phyloP scores from a whole-genome alignment of 768 basidiomycete species.

The Leucogyrophana mollusca region DNA sequence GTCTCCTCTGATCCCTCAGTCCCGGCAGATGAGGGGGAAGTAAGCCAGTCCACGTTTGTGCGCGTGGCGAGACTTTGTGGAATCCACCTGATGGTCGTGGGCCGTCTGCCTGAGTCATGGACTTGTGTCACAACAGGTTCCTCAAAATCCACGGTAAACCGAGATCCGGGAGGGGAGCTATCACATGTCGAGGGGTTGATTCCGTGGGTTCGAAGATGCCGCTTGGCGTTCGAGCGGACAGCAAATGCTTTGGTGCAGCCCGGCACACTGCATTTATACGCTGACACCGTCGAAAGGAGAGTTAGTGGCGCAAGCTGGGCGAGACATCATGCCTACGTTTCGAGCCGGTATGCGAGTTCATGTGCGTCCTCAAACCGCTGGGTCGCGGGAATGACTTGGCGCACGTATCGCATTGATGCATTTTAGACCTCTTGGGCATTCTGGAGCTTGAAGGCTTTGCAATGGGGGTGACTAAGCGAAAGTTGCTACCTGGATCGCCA shows the following conservation, averaged over 20 bases:
- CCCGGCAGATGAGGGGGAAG: constrained; percentile 6
- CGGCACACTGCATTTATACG: constrained; percentile 50
- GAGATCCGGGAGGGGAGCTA: constrained; percentile 15
- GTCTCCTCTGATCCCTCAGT: constrained; percentile 22
- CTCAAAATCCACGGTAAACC: constrained; percentile 43
- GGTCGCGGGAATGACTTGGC: constrained; percentile 47
- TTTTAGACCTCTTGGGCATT: constrained; percentile 41
- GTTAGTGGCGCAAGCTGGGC: constrained; percentile 8
- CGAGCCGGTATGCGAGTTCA: constrained; percentile 52
- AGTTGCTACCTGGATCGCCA: constrained; percentile 4
- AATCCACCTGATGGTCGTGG: constrained; percentile 40
- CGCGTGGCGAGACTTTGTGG: constrained; percentile 34
- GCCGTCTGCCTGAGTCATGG: constrained; percentile 35
- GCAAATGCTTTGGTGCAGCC: constrained; percentile 69
- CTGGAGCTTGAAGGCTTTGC: background rate
- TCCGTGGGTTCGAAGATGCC: constrained; percentile 77
- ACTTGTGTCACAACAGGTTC: constrained; percentile 45
- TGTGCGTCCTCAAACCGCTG: constrained; percentile 50
- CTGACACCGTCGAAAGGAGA: constrained; percentile 5
- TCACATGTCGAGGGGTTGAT: constrained; percentile 32
- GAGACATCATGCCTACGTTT: constrained; percentile 37
- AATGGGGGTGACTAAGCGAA: background rate
- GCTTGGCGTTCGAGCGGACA: constrained; percentile 78
- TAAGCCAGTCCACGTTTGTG: constrained; percentile 28
- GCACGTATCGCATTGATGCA: constrained; percentile 48